Conservation (phyloP, 805 yeast species). For the Lachancea cidri region DNA sequence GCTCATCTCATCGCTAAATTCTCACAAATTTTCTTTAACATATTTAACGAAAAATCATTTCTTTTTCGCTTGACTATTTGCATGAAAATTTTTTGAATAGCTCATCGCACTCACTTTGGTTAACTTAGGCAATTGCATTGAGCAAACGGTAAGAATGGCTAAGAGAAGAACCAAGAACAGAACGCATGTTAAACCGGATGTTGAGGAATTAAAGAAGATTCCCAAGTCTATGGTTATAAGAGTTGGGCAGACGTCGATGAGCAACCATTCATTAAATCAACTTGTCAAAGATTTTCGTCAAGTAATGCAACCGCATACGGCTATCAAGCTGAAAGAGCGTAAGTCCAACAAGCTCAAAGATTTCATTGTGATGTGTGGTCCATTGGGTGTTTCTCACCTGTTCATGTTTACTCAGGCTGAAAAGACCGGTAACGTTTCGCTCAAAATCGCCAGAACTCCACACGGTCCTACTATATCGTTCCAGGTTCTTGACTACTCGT, state of each 20-base stretch:
- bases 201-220: constrained; percentile 63
- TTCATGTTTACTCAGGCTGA: constrained; percentile 81
- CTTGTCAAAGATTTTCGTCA: constrained; percentile 82
- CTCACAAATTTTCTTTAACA: constrained; percentile 12
- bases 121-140: not conserved
- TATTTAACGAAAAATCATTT: not conserved
- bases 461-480: constrained; percentile 92
- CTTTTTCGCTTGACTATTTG: not conserved
- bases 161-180: constrained; percentile 69
- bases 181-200: constrained; percentile 68
- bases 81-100: not conserved
- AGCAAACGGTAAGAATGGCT: constrained; percentile 37
- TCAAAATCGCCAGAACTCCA: constrained; percentile 83
- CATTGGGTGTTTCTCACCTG: constrained; percentile 85
- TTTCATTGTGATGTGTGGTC: constrained; percentile 98
- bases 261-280: constrained; percentile 77
- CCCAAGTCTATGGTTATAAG: constrained; percentile 95
- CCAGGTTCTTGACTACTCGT: constrained; percentile 67
- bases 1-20: constrained; percentile 19
- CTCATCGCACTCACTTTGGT: constrained; percentile 4
- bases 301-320: constrained; percentile 96
- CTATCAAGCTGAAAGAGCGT: constrained; percentile 79
- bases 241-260: constrained; percentile 50
- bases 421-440: constrained; percentile 69
- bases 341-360: constrained; percentile 84